Percentiles rank a stretch among this genome's conserved stretches.
phyloP scores from a whole-genome alignment of 179 eudicot species.

The Patellifolia procumbens region DNA sequence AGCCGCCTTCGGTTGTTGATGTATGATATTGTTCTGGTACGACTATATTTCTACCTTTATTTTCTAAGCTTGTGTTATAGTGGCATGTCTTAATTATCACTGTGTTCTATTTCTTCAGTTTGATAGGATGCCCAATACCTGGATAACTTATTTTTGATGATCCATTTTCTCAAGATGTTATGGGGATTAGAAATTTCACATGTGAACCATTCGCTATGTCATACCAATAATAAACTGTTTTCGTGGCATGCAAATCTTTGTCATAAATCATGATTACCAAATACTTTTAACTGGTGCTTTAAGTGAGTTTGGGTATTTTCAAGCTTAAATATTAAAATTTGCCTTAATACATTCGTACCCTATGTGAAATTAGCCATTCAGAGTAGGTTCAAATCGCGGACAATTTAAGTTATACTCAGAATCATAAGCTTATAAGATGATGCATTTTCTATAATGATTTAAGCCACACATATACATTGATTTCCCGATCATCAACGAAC shows the following conservation, averaged over 20 bases:
- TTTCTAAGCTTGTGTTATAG: background rate
- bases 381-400: too few relatives aligned
- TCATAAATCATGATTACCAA: background rate
- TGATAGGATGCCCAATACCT: background rate
- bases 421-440: too few relatives aligned
- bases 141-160: background rate
- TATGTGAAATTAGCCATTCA: too few relatives aligned
- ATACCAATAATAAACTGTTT: too few relatives aligned
- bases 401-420: too few relatives aligned
- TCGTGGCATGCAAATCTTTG: background rate
- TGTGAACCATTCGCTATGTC: background rate
- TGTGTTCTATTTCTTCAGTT: background rate
- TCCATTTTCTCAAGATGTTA: background rate
- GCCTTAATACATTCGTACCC: too few relatives aligned
- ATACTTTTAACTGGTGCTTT: background rate
- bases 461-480: too few relatives aligned
- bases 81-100: background rate
- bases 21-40: constrained; percentile 95
- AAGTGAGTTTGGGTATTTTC: too few relatives aligned
- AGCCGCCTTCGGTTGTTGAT: constrained; percentile 88
- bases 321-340: too few relatives aligned
- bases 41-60: constrained; percentile 13
- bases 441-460: too few relatives aligned
- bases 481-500: too few relatives aligned
- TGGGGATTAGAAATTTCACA: background rate